A percentile compares a stretch with the other conserved stretches of the same genome.
Conservation (phyloP, 495 filamentous ascomycete species). For the Penicillium canariense region DNA sequence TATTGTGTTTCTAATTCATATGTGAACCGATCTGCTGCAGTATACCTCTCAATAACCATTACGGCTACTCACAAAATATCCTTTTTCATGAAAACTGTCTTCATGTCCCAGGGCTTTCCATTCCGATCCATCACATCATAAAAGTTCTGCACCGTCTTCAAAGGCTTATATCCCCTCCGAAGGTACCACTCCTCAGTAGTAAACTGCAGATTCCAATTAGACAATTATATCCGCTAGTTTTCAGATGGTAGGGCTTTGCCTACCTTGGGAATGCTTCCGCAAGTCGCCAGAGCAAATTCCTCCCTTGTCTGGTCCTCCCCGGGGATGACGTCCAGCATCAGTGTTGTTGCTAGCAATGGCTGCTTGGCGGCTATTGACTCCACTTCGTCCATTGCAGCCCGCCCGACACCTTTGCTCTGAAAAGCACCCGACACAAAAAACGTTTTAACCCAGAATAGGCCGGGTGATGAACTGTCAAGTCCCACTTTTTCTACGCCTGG, state of each 20-base stretch:
- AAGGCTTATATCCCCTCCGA: slow-evolving; percentile 16
- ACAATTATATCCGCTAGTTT: not conserved
- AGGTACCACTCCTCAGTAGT: slow-evolving; percentile 21
- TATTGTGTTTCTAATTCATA: too few species aligned
- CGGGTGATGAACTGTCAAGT: slow-evolving; percentile 15
- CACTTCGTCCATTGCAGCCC: slow-evolving; percentile 29
- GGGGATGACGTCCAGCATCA: slow-evolving; percentile 24
- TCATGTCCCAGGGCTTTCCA: slow-evolving; percentile 21
- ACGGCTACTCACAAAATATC: slow-evolving; percentile 6
- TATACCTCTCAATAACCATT: not conserved
- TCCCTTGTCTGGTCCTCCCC: slow-evolving; percentile 17
- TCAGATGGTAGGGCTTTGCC: not conserved
- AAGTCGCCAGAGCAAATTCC: slow-evolving; percentile 20
- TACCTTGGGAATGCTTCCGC: slow-evolving; percentile 23
- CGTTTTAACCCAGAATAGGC: slow-evolving; percentile 29
- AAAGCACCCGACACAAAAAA: slow-evolving; percentile 22
- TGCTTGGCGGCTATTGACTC: slow-evolving; percentile 26
- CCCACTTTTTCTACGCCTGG: slow-evolving; percentile 15
- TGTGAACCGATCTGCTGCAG: not conserved
- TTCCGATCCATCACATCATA: slow-evolving; percentile 12
- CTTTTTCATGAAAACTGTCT: slow-evolving; percentile 27
- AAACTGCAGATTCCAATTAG: slow-evolving; percentile 7
- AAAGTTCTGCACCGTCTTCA: slow-evolving; percentile 17
- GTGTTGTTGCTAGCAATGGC: slow-evolving; percentile 19
- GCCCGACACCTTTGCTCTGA: slow-evolving; percentile 28